Evolutionary conservation across 805 yeast species (phyloP).

Genomic region (Isabelozyma pseudorhagii): DNA sequence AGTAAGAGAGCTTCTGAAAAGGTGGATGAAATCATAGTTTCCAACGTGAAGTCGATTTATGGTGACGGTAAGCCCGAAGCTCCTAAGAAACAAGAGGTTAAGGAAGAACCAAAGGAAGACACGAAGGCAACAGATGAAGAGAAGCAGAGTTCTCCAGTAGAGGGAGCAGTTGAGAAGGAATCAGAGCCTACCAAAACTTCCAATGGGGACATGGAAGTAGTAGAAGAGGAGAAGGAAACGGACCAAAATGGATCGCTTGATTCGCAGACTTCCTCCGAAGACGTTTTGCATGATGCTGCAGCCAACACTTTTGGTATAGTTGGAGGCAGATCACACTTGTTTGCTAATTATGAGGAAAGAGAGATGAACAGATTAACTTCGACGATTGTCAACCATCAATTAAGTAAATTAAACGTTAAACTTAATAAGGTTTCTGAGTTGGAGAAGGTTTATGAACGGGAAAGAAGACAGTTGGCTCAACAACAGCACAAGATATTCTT

Average conservation of each 20-base stretch:
- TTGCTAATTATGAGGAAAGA: slow-evolving; percentile 77
- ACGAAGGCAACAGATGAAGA: slow-evolving; percentile 6
- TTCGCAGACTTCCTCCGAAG: slow-evolving; percentile 10
- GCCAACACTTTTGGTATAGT: slow-evolving; percentile 69
- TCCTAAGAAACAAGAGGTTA: slow-evolving; percentile 6
- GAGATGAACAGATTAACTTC: slow-evolving; percentile 62
- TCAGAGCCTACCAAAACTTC: slow-evolving; percentile 3
- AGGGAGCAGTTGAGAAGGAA: slow-evolving; percentile 5
- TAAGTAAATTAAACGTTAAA: slow-evolving; percentile 64
- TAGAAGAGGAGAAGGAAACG: background rate
- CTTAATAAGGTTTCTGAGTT: slow-evolving; percentile 54
- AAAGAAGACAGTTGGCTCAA: slow-evolving; percentile 54
- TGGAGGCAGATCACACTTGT: slow-evolving; percentile 76
- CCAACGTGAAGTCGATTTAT: slow-evolving; percentile 34
- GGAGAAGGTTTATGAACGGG: slow-evolving; percentile 64
- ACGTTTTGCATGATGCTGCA: slow-evolving; percentile 57
- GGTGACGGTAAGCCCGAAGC: slow-evolving; percentile 8
- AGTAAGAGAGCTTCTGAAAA: slow-evolving; percentile 58
- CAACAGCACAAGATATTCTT: slow-evolving; percentile 66
- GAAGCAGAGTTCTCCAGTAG: background rate
- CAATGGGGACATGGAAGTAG: slow-evolving; percentile 2
- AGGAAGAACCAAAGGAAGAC: slow-evolving; percentile 9
- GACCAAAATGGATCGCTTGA: slow-evolving; percentile 4
- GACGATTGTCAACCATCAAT: slow-evolving; percentile 57
- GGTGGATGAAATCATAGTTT: slow-evolving; percentile 41